Percentiles rank a stretch among this genome's conserved stretches.
Conservation (phyloP, 2,329 filamentous ascomycete species). For the Sporothrix curviconia region DNA sequence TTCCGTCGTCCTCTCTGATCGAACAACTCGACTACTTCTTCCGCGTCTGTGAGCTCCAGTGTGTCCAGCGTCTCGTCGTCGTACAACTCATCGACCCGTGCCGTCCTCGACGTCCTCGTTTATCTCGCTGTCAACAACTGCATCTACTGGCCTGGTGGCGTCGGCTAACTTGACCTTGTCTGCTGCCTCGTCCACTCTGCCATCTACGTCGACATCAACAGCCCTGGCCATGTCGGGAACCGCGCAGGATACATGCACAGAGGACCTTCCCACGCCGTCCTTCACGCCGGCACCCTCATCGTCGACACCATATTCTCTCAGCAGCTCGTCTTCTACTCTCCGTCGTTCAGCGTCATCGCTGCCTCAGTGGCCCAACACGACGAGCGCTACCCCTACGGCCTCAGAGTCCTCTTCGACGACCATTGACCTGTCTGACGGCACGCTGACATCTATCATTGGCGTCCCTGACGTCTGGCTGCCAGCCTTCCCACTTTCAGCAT, state of each 20-base stretch:
- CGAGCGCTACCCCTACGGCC: too few species aligned
- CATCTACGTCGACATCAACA: neutral
- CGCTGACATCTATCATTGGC: neutral
- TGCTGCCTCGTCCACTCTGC: neutral
- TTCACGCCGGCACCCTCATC: neutral
- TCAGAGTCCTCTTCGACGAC: too few species aligned
- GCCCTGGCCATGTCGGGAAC: neutral
- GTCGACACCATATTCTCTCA: neutral
- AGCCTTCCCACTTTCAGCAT: too few species aligned
- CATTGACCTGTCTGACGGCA: neutral
- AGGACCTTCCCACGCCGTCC: neutral
- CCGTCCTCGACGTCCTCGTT: neutral
- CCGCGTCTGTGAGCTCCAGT: too few species aligned
- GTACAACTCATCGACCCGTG: neutral
- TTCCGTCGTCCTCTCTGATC: neutral
- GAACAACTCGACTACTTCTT: too few species aligned
- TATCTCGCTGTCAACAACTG: neutral
- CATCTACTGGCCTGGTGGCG: too few species aligned
- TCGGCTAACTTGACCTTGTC: neutral
- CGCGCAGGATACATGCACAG: neutral
- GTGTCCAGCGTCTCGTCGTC: neutral
- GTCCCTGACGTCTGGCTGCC: neutral
- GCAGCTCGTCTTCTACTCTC: neutral
- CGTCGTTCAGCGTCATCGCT: neutral
- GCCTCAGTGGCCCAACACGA: slow-evolving; percentile 7